phyloP scores from a whole-genome alignment of 2,329 filamentous ascomycete genomes.

The Ophiosphaerella herpotricha region DNA sequence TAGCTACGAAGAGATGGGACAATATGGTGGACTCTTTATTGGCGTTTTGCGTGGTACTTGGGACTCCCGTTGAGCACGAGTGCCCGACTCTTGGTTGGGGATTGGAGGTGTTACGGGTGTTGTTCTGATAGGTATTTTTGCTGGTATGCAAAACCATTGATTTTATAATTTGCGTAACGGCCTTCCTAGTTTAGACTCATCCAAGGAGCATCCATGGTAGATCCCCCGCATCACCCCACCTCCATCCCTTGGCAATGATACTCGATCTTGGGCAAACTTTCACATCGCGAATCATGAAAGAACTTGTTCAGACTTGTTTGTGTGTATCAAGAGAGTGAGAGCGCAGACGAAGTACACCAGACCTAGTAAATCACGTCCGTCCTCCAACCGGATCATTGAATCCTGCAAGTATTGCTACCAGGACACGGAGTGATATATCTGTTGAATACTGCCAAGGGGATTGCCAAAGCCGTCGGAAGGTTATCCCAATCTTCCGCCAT shows the following conservation, averaged over 20 bases:
- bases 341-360: too few species aligned
- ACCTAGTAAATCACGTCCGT: background rate
- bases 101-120: background rate
- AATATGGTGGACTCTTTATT: background rate
- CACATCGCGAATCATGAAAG: too few species aligned
- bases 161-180: too few species aligned
- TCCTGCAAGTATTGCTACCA: too few species aligned
- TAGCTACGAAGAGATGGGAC: background rate
- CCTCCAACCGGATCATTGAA: too few species aligned
- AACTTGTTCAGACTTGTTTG: too few species aligned
- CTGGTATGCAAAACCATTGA: too few species aligned
- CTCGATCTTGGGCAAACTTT: background rate
- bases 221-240: background rate
- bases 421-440: background rate
- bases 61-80: too few species aligned
- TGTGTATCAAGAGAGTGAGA: too few species aligned
- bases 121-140: background rate
- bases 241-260: background rate
- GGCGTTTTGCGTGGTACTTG: constrained; percentile 1
- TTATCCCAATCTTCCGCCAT: background rate
- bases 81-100: background rate
- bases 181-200: background rate
- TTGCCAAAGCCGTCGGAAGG: background rate
- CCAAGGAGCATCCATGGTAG: background rate
- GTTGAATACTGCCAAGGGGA: constrained; percentile 1